A percentile compares a stretch with the other conserved stretches of the same genome.
phyloP scores from a whole-genome alignment of 768 basidiomycete species.

The Naganishia randhawae region DNA sequence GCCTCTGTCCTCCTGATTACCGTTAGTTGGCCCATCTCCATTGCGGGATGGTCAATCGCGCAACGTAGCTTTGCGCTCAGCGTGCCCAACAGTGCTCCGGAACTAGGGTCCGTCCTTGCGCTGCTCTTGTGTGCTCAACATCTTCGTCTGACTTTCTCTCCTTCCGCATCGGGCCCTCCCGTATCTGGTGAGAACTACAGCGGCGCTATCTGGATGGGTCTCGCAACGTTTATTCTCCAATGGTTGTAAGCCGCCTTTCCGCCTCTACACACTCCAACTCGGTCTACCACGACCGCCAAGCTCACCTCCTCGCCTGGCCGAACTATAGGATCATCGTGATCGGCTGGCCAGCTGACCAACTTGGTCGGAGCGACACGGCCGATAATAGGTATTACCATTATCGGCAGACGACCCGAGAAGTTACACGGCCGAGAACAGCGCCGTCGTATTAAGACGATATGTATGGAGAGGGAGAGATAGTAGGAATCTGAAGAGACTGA shows the following conservation, averaged over 20 bases:
- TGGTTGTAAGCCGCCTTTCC: constrained; percentile 37
- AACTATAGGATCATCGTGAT: constrained; percentile 36
- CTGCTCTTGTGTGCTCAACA: background rate
- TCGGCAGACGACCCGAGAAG: constrained; percentile 49
- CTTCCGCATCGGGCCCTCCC: too few relatives aligned
- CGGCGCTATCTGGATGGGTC: constrained; percentile 47
- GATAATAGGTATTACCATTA: constrained; percentile 49
- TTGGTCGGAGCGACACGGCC: constrained; percentile 38
- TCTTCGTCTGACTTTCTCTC: background rate
- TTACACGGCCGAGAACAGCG: constrained; percentile 27
- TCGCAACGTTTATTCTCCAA: constrained; percentile 39
- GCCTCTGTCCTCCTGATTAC: constrained; percentile 36
- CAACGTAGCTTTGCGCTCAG: constrained; percentile 39
- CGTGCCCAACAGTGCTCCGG: constrained; percentile 27
- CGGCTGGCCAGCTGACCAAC: constrained; percentile 45
- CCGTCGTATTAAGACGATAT: background rate
- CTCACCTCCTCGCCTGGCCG: background rate
- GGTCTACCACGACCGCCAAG: background rate
- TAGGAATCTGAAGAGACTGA: background rate
- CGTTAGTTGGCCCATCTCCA: constrained; percentile 42
- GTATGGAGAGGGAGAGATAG: background rate
- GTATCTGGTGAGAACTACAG: background rate
- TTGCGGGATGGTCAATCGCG: constrained; percentile 48
- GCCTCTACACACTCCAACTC: background rate
- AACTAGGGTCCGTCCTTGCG: constrained; percentile 41